Conservation (phyloP, 176 grass and related monocot species). For the Zoysia japonica region DNA sequence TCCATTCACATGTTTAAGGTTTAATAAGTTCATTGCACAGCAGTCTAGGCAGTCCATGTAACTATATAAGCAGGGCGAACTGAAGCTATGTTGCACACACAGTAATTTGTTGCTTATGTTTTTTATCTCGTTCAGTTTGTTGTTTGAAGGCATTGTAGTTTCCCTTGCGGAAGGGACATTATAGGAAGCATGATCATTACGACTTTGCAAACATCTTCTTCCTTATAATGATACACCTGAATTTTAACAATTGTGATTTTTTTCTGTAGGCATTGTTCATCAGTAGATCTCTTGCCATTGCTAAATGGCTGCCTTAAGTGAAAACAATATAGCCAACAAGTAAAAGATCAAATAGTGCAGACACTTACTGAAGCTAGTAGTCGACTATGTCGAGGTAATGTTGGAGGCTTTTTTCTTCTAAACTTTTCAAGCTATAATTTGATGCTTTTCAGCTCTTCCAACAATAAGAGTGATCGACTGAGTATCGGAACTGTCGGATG, state of each 20-base stretch:
- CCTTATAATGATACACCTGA: neutral
- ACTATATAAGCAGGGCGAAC: neutral
- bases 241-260: neutral
- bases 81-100: neutral
- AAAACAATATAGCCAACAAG: constrained; percentile 48
- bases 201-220: neutral
- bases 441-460: too few species aligned
- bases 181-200: neutral
- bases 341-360: constrained; percentile 62
- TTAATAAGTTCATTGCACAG: too few species aligned
- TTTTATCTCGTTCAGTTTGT: neutral
- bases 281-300: constrained; percentile 64
- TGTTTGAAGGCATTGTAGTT: neutral
- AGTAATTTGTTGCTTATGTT: neutral
- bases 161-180: neutral
- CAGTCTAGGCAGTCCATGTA: neutral
- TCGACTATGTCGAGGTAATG: constrained; percentile 89
- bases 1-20: too few species aligned
- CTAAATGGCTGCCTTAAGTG: constrained; percentile 54
- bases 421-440: too few species aligned
- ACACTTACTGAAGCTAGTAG: constrained; percentile 57
- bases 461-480: too few species aligned
- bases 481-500: too few species aligned
- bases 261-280: constrained; percentile 72
- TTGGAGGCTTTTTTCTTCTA: neutral